Percentiles rank a stretch among this genome's conserved stretches.
Evolutionary conservation across 202 grass and related monocot species (phyloP).

Genomic region (Cymbopogon flexuosus): DNA sequence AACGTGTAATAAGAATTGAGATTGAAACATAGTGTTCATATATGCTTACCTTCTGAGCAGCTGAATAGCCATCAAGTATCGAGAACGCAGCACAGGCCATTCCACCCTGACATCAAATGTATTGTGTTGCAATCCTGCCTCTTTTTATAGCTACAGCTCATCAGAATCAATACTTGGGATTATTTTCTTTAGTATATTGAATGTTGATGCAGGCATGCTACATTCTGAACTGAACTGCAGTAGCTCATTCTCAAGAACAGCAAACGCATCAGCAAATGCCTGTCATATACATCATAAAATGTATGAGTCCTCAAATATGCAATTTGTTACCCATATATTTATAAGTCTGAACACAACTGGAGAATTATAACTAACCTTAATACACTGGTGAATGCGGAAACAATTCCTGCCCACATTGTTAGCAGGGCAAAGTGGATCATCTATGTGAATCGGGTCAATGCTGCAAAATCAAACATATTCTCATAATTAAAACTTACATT

Average conservation of each 20-base stretch:
- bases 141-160: slow-evolving; percentile 34
- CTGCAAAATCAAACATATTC: slow-evolving; percentile 45
- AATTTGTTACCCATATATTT: not conserved
- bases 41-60: slow-evolving; percentile 27
- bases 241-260: slow-evolving; percentile 80
- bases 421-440: slow-evolving; percentile 83
- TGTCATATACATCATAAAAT: slow-evolving; percentile 36
- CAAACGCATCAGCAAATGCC: slow-evolving; percentile 96
- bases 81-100: not conserved
- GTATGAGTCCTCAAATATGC: slow-evolving; percentile 8
- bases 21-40: not conserved
- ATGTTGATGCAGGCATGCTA: slow-evolving; percentile 38
- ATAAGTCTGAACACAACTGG: not conserved
- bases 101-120: slow-evolving; percentile 14
- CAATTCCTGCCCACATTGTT: slow-evolving; percentile 99
- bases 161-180: slow-evolving; percentile 79
- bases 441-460: slow-evolving; percentile 98
- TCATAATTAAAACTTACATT: slow-evolving; percentile 1
- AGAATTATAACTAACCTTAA: slow-evolving; percentile 63
- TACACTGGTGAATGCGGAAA: slow-evolving; percentile 98
- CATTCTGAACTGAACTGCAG: slow-evolving; percentile 54
- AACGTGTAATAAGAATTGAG: not conserved
- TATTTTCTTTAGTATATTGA: slow-evolving; percentile 81
- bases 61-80: not conserved
- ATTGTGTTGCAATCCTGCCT: not conserved